These are phyloP conservation scores for Selaginella tamariscina DNA, from an alignment of 75 land plant species.

Conservation along the genomic window DNA sequence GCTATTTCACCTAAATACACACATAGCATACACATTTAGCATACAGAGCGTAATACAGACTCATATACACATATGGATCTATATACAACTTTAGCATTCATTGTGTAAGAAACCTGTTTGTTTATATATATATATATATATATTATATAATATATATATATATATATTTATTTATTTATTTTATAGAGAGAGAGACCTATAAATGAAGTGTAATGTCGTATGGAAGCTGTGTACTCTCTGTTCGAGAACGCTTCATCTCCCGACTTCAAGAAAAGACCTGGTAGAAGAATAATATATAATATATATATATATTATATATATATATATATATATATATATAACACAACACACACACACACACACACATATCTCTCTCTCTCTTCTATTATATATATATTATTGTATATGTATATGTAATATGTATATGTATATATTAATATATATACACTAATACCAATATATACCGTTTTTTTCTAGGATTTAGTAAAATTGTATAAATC, in stretches of 20 bases:
- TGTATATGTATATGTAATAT: too few species aligned
- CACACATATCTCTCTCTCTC: too few species aligned
- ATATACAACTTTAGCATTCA: background rate
- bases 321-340: too few species aligned
- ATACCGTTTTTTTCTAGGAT: too few species aligned
- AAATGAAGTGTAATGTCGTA: conserved; percentile 29
- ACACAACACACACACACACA: too few species aligned
- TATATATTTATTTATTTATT: background rate
- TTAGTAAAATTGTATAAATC: background rate
- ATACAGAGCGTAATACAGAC: background rate
- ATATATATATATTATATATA: too few species aligned
- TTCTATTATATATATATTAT: too few species aligned
- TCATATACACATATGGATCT: background rate
- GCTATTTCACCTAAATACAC: background rate
- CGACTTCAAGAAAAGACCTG: conserved; percentile 33
- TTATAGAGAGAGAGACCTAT: conserved; percentile 22
- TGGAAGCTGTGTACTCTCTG: conserved; percentile 26
- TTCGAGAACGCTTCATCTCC: conserved; percentile 35
- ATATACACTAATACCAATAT: too few species aligned
- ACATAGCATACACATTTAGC: background rate
- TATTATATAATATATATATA: background rate
- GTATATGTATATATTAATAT: too few species aligned
- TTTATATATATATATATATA: background rate
- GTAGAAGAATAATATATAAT: conserved; percentile 13
- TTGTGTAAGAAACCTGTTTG: background rate